These are phyloP conservation scores for Huntiella moniliformis DNA, from an alignment of 2,329 filamentous ascomycete species.

Conservation along the genomic window DNA sequence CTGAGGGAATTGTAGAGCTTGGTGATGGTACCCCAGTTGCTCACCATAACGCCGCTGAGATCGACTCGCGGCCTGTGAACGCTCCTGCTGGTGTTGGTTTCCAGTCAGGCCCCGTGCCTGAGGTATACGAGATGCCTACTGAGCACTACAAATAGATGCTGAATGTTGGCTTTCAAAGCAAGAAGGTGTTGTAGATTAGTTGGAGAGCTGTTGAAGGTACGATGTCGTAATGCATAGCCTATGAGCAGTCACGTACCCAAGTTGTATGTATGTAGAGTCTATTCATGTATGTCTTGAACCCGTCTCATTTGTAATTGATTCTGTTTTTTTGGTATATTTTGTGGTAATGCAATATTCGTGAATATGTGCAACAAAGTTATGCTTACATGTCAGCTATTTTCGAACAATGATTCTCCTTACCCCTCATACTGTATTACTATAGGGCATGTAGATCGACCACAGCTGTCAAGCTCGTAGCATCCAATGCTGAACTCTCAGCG, in stretches of 20 bases:
- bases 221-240: neutral
- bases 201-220: neutral
- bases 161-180: too few species aligned
- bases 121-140: constrained; percentile 25
- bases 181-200: neutral
- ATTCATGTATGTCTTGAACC: neutral
- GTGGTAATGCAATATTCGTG: too few species aligned
- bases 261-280: neutral
- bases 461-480: too few species aligned
- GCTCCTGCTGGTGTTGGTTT: constrained; percentile 13
- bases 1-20: constrained; percentile 18
- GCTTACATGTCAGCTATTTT: too few species aligned
- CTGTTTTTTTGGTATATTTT: constrained; percentile 1
- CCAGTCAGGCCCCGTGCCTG: constrained; percentile 17
- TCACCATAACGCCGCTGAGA: constrained; percentile 22
- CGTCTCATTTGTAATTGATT: neutral
- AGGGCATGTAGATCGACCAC: too few species aligned
- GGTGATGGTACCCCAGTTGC: constrained; percentile 17
- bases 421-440: too few species aligned
- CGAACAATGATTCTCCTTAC: too few species aligned
- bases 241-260: neutral
- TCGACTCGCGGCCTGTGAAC: constrained; percentile 20
- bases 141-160: constrained; percentile 17
- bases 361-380: too few species aligned
- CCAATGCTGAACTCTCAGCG: too few species aligned